Evolutionary conservation across 495 filamentous ascomycete genomes (phyloP).

Genomic region (Podospora didyma): DNA sequence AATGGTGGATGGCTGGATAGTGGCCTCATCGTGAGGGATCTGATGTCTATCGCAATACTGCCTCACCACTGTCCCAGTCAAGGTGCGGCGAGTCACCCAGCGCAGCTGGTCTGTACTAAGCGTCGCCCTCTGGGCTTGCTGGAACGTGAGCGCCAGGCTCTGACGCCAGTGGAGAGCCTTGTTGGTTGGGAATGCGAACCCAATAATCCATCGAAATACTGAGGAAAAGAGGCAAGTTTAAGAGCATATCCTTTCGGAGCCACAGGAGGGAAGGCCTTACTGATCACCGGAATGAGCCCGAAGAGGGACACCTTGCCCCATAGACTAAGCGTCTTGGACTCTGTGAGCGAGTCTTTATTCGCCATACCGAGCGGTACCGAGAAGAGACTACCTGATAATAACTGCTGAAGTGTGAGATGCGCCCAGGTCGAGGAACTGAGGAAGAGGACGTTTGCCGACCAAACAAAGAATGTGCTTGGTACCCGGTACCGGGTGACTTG

Average conservation of each 20-base stretch:
- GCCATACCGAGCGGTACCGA: too few relatives aligned
- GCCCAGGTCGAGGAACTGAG: too few relatives aligned
- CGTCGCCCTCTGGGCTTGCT: constrained; percentile 9
- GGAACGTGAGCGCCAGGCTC: constrained; percentile 10
- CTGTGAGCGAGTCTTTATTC: neutral
- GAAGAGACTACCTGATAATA: too few relatives aligned
- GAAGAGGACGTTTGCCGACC: too few relatives aligned
- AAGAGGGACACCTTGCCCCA: too few relatives aligned
- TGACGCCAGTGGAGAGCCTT: constrained; percentile 17
- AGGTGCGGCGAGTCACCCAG: constrained; percentile 6
- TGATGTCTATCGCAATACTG: neutral
- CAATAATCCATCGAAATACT: constrained; percentile 4
- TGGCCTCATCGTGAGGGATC: constrained; percentile 1
- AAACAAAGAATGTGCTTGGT: too few relatives aligned
- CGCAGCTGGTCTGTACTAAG: constrained; percentile 6
- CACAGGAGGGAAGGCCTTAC: too few relatives aligned
- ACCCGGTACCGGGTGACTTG: too few relatives aligned
- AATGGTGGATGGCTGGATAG: neutral
- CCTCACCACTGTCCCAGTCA: constrained; percentile 5
- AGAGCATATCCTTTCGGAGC: too few relatives aligned
- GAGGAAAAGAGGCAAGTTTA: neutral
- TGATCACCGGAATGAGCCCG: too few relatives aligned
- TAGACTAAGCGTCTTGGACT: too few relatives aligned
- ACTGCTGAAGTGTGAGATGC: too few relatives aligned
- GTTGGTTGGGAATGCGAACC: neutral